Conservation (phyloP, 768 basidiomycete genomes). For the Clathrus columnatus region DNA sequence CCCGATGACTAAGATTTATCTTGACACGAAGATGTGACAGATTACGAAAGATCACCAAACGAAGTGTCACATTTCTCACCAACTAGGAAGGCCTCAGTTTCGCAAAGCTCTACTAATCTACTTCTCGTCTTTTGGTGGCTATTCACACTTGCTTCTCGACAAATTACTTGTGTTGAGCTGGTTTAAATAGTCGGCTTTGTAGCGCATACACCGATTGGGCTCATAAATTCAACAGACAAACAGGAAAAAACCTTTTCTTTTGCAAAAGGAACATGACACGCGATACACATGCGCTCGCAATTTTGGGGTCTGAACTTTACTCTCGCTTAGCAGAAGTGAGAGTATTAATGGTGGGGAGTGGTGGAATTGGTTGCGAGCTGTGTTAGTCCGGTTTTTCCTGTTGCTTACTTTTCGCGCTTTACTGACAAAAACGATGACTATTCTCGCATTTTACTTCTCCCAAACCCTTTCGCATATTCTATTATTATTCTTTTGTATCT, state of each 20-base stretch:
- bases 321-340: constrained; percentile 49
- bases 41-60: no score
- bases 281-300: constrained; percentile 58
- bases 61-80: no score
- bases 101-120: no score
- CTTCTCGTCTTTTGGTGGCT: no score
- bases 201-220: background rate
- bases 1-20: no score
- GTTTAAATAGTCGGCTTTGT: no score
- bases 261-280: constrained; percentile 24
- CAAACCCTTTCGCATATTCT: background rate
- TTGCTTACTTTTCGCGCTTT: background rate
- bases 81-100: no score
- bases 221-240: background rate
- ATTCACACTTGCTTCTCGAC: no score
- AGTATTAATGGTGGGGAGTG: constrained; percentile 88
- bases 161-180: no score
- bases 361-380: constrained; percentile 96
- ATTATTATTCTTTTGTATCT: background rate
- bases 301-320: constrained; percentile 70
- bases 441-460: background rate
- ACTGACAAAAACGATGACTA: background rate
- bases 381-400: constrained; percentile 37
- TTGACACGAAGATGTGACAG: no score
- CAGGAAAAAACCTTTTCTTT: background rate